Evolutionary conservation across 805 yeast genomes (phyloP).

Genomic region (Saccharomycopsis sp.): DNA sequence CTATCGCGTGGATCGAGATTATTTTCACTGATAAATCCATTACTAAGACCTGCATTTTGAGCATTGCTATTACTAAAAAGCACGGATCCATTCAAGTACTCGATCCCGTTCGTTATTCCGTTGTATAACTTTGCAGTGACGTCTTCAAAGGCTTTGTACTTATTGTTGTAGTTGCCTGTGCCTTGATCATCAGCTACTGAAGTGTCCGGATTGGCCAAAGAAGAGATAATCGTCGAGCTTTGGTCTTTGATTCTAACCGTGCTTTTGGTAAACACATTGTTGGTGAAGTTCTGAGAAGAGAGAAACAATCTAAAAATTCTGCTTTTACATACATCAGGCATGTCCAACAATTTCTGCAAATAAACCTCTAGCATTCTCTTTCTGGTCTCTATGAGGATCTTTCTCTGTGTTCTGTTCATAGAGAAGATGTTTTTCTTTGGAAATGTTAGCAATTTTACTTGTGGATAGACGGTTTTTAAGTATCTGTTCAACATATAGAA

Average conservation of each 20-base stretch:
- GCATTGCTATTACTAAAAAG: constrained; percentile 10
- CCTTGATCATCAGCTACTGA: constrained; percentile 8
- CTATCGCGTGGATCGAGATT: constrained; percentile 2
- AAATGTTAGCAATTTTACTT: constrained; percentile 42
- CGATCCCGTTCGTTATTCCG: constrained; percentile 26
- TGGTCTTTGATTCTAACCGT: background rate
- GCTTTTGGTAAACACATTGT: constrained; percentile 21
- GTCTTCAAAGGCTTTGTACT: constrained; percentile 20
- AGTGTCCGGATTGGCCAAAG: constrained; percentile 15
- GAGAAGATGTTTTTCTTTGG: constrained; percentile 36
- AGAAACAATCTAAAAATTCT: constrained; percentile 68
- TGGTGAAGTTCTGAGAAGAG: constrained; percentile 58
- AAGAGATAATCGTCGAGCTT: constrained; percentile 5
- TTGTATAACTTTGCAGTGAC: constrained; percentile 30
- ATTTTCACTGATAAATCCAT: background rate
- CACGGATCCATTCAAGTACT: constrained; percentile 18
- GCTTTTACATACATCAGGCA: constrained; percentile 69
- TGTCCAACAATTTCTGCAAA: constrained; percentile 46
- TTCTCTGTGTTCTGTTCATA: constrained; percentile 56
- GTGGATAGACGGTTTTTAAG: constrained; percentile 45
- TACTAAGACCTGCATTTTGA: constrained; percentile 14
- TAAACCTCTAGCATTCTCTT: constrained; percentile 56
- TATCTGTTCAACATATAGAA: constrained; percentile 67
- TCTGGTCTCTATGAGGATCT: constrained; percentile 57
- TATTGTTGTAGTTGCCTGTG: constrained; percentile 19